Conservation (phyloP, 805 yeast genomes). For the Zygotorulaspora chibaensis region DNA sequence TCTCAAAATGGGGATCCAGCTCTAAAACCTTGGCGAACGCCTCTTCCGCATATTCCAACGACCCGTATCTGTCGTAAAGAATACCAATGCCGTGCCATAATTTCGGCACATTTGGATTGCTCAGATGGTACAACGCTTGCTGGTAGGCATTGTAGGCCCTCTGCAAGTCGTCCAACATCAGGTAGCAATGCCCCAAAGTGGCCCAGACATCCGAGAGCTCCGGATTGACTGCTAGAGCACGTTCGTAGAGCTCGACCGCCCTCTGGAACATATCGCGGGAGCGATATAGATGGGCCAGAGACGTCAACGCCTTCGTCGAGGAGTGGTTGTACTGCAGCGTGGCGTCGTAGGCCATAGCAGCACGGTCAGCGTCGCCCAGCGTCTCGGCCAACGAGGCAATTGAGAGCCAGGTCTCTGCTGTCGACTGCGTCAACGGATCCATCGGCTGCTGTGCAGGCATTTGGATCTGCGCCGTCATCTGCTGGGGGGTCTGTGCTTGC, state of each 20-base stretch:
- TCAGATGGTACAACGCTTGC: conserved; percentile 85
- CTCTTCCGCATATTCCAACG: conserved; percentile 95
- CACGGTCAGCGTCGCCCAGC: conserved; percentile 83
- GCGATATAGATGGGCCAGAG: conserved; percentile 83
- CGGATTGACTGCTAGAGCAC: conserved; percentile 74
- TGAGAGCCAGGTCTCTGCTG: conserved; percentile 83
- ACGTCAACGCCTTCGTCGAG: conserved; percentile 78
- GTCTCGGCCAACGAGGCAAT: conserved; percentile 87
- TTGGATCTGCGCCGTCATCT: neutral
- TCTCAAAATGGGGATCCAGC: conserved; percentile 93
- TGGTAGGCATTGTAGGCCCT: conserved; percentile 96
- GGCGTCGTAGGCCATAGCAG: conserved; percentile 81
- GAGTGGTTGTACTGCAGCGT: conserved; percentile 84
- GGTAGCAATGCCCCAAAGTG: conserved; percentile 88
- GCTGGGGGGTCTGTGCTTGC: conserved; percentile 4
- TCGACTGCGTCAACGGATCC: conserved; percentile 45
- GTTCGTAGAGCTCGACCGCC: conserved; percentile 91
- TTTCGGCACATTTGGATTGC: conserved; percentile 92
- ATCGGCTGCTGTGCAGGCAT: conserved; percentile 29
- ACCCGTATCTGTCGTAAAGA: conserved; percentile 91
- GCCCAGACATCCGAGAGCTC: conserved; percentile 98
- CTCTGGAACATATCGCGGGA: conserved; percentile 85
- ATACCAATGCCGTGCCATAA: conserved; percentile 99
- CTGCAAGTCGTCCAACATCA: conserved; percentile 94
- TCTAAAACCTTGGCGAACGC: conserved; percentile 95